These are phyloP conservation scores for Lasiodiplodia sp. DNA, from an alignment of 2,329 filamentous ascomycete species.

Conservation along the genomic window DNA sequence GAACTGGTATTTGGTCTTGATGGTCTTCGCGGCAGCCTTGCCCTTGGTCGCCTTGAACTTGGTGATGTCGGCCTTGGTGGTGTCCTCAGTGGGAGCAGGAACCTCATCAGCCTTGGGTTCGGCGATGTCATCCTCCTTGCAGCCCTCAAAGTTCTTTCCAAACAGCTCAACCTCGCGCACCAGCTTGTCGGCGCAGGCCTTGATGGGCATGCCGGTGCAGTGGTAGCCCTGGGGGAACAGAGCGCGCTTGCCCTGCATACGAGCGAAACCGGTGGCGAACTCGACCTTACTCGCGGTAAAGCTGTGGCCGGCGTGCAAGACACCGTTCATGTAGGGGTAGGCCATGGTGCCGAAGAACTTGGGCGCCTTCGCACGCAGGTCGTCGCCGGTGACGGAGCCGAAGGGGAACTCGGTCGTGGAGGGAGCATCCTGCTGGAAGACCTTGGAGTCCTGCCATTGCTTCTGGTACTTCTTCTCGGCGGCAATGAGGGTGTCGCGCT, in stretches of 20 bases:
- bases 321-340: conserved; percentile 61
- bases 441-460: conserved; percentile 76
- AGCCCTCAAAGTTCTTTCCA: conserved; percentile 83
- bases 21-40: conserved; percentile 87
- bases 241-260: conserved; percentile 88
- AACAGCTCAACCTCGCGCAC: conserved; percentile 88
- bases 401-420: conserved; percentile 78
- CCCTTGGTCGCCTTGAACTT: conserved; percentile 82
- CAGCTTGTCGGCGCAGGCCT: conserved; percentile 95
- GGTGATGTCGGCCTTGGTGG: conserved; percentile 79
- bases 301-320: conserved; percentile 85
- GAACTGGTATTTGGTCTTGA: conserved; percentile 95
- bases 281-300: conserved; percentile 95
- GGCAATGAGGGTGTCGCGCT: conserved; percentile 80
- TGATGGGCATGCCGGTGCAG: conserved; percentile 97
- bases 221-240: conserved; percentile 95
- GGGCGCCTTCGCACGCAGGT: conserved; percentile 80
- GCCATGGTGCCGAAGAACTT: conserved; percentile 90
- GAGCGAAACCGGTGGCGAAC: conserved; percentile 83
- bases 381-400: conserved; percentile 73
- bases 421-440: conserved; percentile 90
- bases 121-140: conserved; percentile 52
- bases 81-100: conserved; percentile 67
- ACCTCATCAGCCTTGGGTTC: conserved; percentile 58
- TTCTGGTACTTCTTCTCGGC: conserved; percentile 93